Evolutionary conservation across 257 asterid species (phyloP).

Genomic region (Nicotiana tomentosiformis): DNA sequence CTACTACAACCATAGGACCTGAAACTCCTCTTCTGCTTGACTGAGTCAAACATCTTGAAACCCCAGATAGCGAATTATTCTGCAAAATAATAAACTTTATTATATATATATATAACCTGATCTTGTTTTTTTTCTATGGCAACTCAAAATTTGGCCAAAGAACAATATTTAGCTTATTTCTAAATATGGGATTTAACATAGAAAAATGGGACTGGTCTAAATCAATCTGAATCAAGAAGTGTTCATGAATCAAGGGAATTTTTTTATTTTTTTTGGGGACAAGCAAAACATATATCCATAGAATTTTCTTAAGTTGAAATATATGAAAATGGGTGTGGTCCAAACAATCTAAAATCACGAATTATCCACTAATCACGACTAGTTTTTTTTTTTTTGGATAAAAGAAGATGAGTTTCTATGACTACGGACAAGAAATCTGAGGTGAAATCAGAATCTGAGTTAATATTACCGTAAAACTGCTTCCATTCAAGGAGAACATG

Average conservation of each 20-base stretch:
- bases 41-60: slow-evolving; percentile 53
- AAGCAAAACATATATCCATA: not conserved
- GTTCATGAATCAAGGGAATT: not conserved
- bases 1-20: slow-evolving; percentile 45
- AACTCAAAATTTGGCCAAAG: not conserved
- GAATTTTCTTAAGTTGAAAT: not conserved
- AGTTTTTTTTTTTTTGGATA: slow-evolving; percentile 9
- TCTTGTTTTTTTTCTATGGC: not conserved
- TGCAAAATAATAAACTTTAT: slow-evolving; percentile 22
- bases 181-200: not conserved
- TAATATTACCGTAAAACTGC: slow-evolving; percentile 53
- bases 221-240: not conserved
- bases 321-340: slow-evolving; percentile 10
- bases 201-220: not conserved
- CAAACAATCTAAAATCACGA: not conserved
- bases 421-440: not conserved
- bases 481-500: slow-evolving; percentile 70
- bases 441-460: not conserved
- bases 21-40: slow-evolving; percentile 39
- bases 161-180: not conserved
- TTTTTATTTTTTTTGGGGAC: not conserved
- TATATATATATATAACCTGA: not conserved
- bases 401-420: not conserved
- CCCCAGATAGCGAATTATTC: slow-evolving; percentile 63
- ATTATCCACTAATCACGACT: not conserved